Conservation (phyloP, 2,329 filamentous ascomycete species). For the Aureobasidium sp. region DNA sequence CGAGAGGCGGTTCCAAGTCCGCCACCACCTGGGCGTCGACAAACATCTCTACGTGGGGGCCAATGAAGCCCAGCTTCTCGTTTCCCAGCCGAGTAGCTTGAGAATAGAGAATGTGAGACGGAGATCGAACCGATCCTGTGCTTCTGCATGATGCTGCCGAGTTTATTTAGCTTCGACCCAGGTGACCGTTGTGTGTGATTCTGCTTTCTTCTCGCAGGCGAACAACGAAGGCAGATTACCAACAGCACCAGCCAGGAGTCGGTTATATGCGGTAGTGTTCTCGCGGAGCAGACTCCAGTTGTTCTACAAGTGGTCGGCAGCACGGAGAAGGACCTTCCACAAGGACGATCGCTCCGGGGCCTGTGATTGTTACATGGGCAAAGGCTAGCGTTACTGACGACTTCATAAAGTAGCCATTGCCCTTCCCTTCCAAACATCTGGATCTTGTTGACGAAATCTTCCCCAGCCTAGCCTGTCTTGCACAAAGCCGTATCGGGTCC, state of each 20-base stretch:
- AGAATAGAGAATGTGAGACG: neutral
- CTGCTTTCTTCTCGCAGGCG: neutral
- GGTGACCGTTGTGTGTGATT: neutral
- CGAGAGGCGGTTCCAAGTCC: neutral
- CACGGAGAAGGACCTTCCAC: neutral
- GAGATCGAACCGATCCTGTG: neutral
- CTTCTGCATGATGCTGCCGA: neutral
- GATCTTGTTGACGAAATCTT: neutral
- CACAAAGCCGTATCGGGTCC: neutral
- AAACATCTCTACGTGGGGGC: neutral
- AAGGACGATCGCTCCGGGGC: neutral
- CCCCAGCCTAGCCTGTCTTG: neutral
- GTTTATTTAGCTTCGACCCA: neutral
- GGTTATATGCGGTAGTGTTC: neutral
- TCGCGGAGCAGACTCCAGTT: neutral
- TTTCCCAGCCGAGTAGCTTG: neutral
- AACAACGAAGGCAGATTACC: neutral
- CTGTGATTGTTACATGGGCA: neutral
- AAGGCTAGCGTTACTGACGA: neutral
- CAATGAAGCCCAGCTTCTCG: neutral
- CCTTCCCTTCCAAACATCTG: neutral
- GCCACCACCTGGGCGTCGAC: neutral
- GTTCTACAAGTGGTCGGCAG: neutral
- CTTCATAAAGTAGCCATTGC: neutral
- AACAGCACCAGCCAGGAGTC: neutral